A percentile compares a stretch with the other conserved stretches of the same genome.
Evolutionary conservation across 1,284 basidiomycete genomes (phyloP).

Genomic region (Tetrapyrgos nigripes): DNA sequence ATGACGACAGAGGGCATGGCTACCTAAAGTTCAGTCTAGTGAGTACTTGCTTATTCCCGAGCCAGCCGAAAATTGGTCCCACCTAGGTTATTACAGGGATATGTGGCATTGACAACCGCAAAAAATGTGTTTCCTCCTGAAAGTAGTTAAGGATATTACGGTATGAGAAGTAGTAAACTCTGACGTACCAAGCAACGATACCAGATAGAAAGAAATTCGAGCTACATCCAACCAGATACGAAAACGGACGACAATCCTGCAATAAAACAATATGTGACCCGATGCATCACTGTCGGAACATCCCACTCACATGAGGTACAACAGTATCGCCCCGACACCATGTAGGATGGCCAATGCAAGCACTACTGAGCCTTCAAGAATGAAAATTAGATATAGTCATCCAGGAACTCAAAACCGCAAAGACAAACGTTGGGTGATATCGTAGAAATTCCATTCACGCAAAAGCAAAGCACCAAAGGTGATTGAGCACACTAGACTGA

Average conservation of each 20-base stretch:
- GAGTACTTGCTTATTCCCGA: not conserved
- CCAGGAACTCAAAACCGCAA: not conserved
- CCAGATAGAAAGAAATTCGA: slow-evolving; percentile 42
- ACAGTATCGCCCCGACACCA: slow-evolving; percentile 44
- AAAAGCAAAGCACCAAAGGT: slow-evolving; percentile 46
- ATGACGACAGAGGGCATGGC: slow-evolving; percentile 37
- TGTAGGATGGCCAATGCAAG: slow-evolving; percentile 42
- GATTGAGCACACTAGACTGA: slow-evolving; percentile 44
- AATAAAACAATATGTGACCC: not conserved
- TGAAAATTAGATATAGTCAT: not conserved
- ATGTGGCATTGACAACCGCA: slow-evolving; percentile 32
- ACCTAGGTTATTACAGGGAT: slow-evolving; percentile 52
- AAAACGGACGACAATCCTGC: slow-evolving; percentile 55
- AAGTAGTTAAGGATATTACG: slow-evolving; percentile 10
- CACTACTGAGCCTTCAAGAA: slow-evolving; percentile 42
- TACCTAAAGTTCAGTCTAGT: slow-evolving; percentile 30
- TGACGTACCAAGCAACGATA: slow-evolving; percentile 44
- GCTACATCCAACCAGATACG: slow-evolving; percentile 49
- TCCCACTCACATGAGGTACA: slow-evolving; percentile 58
- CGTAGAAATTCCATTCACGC: slow-evolving; percentile 46
- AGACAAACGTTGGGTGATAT: slow-evolving; percentile 43
- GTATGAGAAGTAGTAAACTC: not conserved
- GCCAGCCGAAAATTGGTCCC: slow-evolving; percentile 11
- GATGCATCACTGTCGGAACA: not conserved
- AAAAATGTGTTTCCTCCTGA: slow-evolving; percentile 41